These are phyloP conservation scores for Pezicula radicicola DNA, from an alignment of 2,329 filamentous ascomycete species.

Conservation along the genomic window DNA sequence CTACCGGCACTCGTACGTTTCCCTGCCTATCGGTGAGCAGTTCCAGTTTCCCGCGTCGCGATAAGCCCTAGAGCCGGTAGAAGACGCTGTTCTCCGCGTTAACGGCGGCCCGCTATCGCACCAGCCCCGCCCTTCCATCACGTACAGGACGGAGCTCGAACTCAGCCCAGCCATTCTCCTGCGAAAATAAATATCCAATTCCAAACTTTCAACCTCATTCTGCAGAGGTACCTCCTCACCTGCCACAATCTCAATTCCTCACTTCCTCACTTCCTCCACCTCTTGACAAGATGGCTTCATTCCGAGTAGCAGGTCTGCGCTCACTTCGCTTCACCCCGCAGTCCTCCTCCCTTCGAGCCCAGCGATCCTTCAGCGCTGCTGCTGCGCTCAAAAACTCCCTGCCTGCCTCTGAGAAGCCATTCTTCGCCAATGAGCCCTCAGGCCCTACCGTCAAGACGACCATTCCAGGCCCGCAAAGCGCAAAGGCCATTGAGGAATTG, in stretches of 20 bases:
- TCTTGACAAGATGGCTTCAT: conserved; percentile 22
- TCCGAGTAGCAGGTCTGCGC: conserved; percentile 27
- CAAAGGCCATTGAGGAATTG: conserved; percentile 37
- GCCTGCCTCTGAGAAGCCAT: conserved; percentile 16
- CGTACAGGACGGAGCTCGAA: too few relatives aligned
- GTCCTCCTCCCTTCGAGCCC: conserved; percentile 8
- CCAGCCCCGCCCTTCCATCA: too few relatives aligned
- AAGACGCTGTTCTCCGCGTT: too few relatives aligned
- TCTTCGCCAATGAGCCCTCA: conserved; percentile 28
- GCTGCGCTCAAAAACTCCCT: conserved; percentile 16
- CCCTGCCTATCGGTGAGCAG: too few relatives aligned
- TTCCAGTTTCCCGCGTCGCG: too few relatives aligned
- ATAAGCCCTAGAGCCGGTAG: too few relatives aligned
- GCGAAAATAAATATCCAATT: too few relatives aligned
- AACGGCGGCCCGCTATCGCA: too few relatives aligned
- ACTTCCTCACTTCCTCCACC: background rate
- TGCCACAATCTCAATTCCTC: background rate
- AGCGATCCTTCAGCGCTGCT: conserved; percentile 18
- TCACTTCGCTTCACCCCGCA: conserved; percentile 12
- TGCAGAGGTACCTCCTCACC: background rate
- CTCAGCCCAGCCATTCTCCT: too few relatives aligned
- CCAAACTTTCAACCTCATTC: too few relatives aligned
- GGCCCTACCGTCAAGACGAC: conserved; percentile 28
- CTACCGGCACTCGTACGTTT: too few relatives aligned
- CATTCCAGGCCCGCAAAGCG: conserved; percentile 35